Evolutionary conservation across 179 eudicot species (phyloP), one percentile per base, ranked within the genome.

Genomic region (Spinacia oleracea): DNA sequence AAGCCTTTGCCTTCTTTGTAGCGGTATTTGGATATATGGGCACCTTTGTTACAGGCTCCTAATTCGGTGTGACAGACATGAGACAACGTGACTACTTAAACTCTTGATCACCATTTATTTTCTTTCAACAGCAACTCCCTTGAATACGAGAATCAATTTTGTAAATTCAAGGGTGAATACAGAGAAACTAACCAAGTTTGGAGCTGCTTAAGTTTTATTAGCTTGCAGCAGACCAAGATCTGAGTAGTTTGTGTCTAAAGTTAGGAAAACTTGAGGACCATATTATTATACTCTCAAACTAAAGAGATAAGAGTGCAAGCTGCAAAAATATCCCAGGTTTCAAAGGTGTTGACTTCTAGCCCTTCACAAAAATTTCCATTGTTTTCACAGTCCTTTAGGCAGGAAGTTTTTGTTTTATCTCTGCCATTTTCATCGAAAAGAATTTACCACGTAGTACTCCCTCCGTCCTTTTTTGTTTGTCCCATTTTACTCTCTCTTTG

Each of bases 11-110:
- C 53, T 93, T 91, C 88, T 89, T 90, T 62, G 62, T 93, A 9
- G 91, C 90, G 10, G 97, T 91, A 63, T 85, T 93, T 43, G 96
- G 97, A 20, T 93, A 86, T 18, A 69, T 93, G 45, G 97, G 97
- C 74, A 89, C 91, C 7, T 84, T 89, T 27, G 84, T 91, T 31
- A 90, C 90, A 16, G 74, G 62, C 59, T 84, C 84, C 60, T 90
- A 85, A 35, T 18, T 25, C 15, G 6, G 12, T n/a, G 6, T 1
- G 29, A 68, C 29, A 18, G 45, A n/a, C n/a, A n/a, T n/a, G n/a
- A n/a, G n/a, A 77, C 46, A 11, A 43, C 0, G 20, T 23, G 53
- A 43, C 16, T 23, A 31, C 27, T 1, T 43, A 66, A 18, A 34
- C 16, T 35, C 50, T 20, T 68, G 73, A 42, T 25, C n/a, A n/a